Base-by-base conservation (phyloP, 2,329 filamentous ascomycete genomes). In the Thielaviopsis ethacetica region DNA sequence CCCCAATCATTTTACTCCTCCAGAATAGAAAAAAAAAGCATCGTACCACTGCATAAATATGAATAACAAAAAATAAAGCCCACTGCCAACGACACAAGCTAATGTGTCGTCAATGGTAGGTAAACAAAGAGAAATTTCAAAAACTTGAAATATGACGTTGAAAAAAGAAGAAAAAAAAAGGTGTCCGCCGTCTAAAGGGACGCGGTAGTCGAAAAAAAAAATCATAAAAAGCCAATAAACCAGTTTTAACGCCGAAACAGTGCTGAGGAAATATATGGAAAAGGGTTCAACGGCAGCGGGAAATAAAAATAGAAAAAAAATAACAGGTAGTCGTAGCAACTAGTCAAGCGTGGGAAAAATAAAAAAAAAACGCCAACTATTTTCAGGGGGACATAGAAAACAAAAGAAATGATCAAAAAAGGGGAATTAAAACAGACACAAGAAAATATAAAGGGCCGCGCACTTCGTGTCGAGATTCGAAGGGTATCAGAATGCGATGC, bases 401-500 rank as follows among this genome's bases (percentile, higher is more conserved):
- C 26, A 44, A 54, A 61, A 30, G 50, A 38, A 56, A 52, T 44
- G 21, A 56, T 27, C 49, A 34, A 34, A 34, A 26, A 34, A 34
- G 17, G 21, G 17, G 13, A 53, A 34, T 52, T 30, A 41, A 38
- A 34, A 21, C 56, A 38, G 52, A 22, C 30, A 30, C 34, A 54
- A 26, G 52, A 34, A 55, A 53, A 55, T n/a, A 17, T n/a, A 55
- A 53, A 56, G 41, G 44, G 41, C 53, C 59, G 53, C 59, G 52
- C 56, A 58, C 47, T 50, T 53, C 52, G 54, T 55, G 51, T 58
- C 52, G 54, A 56, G 38, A 56, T 58, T 57, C 56, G 56, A 53
- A 55, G 59, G 55, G 59, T 57, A 57, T 61, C 55, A 58, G 41
- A 54, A 54, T 62, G 51, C 54, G 62, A 59, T 62, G 57, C 54